Conservation (phyloP, 2,329 filamentous ascomycete species). For the Camptophora hylomeconis region DNA sequence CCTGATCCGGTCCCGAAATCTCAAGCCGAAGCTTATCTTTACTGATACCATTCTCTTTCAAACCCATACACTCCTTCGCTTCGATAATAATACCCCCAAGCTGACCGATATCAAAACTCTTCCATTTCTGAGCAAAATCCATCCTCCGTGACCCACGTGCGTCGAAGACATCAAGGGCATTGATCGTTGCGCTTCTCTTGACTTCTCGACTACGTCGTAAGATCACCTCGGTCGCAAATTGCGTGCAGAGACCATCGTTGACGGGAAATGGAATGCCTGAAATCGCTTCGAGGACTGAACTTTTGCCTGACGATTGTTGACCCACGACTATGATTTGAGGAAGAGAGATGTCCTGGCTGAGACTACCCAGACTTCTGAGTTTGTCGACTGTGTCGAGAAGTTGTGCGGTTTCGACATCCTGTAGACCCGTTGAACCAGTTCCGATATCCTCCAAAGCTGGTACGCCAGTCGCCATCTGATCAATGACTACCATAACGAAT, state of each 20-base stretch:
- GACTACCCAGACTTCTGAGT: slow-evolving; percentile 34
- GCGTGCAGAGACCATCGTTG: slow-evolving; percentile 43
- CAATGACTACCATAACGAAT: too few relatives aligned
- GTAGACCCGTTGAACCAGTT: too few relatives aligned
- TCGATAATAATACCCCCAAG: slow-evolving; percentile 37
- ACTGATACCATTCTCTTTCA: slow-evolving; percentile 26
- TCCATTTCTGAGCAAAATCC: too few relatives aligned
- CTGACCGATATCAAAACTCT: slow-evolving; percentile 19
- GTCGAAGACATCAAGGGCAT: slow-evolving; percentile 25
- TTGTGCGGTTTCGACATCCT: too few relatives aligned
- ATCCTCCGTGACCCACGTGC: slow-evolving; percentile 12
- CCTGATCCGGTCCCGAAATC: slow-evolving; percentile 45
- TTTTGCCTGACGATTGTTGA: slow-evolving; percentile 49
- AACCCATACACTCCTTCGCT: slow-evolving; percentile 40
- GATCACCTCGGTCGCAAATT: slow-evolving; percentile 49
- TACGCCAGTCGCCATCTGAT: too few relatives aligned
- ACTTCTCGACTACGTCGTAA: slow-evolving; percentile 34
- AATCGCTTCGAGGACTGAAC: slow-evolving; percentile 52
- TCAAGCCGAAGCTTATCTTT: slow-evolving; percentile 45
- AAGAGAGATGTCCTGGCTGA: slow-evolving; percentile 34
- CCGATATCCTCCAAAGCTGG: too few relatives aligned
- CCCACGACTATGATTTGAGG: slow-evolving; percentile 48
- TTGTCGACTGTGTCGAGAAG: slow-evolving; percentile 42
- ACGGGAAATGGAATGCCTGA: slow-evolving; percentile 47
- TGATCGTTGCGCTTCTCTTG: slow-evolving; percentile 27